Percentiles rank a stretch among this genome's conserved stretches.
Conservation (phyloP, 495 filamentous ascomycete species). For the Aspergillus sclerotiicarbonarius region DNA sequence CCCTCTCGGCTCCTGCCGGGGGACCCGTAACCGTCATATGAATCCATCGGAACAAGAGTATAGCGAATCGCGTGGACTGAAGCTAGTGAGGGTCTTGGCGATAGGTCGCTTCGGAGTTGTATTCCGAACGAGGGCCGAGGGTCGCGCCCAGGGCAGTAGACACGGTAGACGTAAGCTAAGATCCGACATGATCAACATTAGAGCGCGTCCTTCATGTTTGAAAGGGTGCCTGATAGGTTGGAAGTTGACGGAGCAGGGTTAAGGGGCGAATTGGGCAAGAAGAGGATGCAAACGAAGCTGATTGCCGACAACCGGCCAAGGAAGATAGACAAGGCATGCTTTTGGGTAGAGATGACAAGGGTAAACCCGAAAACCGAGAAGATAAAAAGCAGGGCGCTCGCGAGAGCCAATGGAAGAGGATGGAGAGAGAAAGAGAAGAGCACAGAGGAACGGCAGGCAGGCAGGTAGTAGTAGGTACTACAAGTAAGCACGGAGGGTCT, state of each 20-base stretch:
- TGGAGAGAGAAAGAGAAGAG: conserved; percentile 15
- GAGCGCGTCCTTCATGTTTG: conserved; percentile 29
- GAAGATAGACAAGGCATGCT: conserved; percentile 14
- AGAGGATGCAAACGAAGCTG: conserved; percentile 13
- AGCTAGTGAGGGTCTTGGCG: neutral
- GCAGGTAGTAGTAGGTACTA: neutral
- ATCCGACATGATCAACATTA: conserved; percentile 41
- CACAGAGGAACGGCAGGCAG: conserved; percentile 17
- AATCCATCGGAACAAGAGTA: conserved; percentile 33
- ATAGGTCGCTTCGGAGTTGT: neutral
- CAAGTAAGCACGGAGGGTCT: conserved; percentile 10
- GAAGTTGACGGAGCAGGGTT: conserved; percentile 21
- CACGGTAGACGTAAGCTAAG: conserved; percentile 34
- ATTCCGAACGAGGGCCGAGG: neutral
- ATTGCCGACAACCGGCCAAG: conserved; percentile 6
- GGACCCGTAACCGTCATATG: conserved; percentile 41
- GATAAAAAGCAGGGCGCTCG: conserved; percentile 20
- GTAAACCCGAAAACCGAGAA: conserved; percentile 14
- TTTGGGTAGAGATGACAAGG: conserved; percentile 20
- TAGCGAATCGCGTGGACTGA: neutral
- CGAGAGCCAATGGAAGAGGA: conserved; percentile 19
- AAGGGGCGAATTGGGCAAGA: conserved; percentile 16
- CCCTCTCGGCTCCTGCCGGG: conserved; percentile 41
- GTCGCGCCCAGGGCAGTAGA: conserved; percentile 9
- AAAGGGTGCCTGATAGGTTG: conserved; percentile 20